Base-by-base conservation (phyloP, 805 yeast genomes). In the Yamadazyma akitaensis region DNA sequence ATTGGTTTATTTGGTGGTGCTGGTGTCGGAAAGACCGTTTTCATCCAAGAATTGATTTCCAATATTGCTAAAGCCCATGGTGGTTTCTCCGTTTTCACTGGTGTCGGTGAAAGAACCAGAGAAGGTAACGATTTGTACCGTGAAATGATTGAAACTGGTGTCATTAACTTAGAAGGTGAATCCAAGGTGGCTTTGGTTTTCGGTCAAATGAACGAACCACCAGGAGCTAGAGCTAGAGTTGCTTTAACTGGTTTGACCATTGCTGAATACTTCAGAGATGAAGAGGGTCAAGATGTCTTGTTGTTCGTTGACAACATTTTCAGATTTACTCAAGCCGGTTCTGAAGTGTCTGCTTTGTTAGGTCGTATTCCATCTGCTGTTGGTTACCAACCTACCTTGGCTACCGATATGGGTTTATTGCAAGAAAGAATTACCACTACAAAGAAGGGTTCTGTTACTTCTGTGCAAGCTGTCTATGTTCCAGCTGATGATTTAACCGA, bases 1-100 rank as follows among this genome's bases (percentile, higher is more conserved):
- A 92, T 92, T 89, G 99, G 99, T 85, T 85, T 92, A 71, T 92
- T 92, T 87, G 99, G 99, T 82, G 99, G 99, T 92, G 99, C 99
- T 76, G 99, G 99, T 92, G 99, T 92, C 88, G 99, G 99, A 80
- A 92, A 92, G 80, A 92, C 99, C 76, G 99, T 92, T 57, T 92
- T 92, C 80, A 92, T 92, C 79, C 99, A 92, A 83, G 99, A 92
- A 81, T 84, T 92, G 81, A 92, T 92, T 77, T 92, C 94, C 91
- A 92, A 92, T 84, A 94, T 92, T 70, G 99, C 99, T 73, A 94
- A 92, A 84, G 98, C 99, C 68, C 98, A 92, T 77, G 99, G 98
- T 89, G 98, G 98, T 87, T 92, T 92, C 96, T 92, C 98, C 50
- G 98, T 92, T 62, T 92, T 92, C 86, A 87, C 97, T 67, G 99